Percentiles rank a stretch among this genome's conserved stretches.
Evolutionary conservation across 768 basidiomycete genomes (phyloP).

Genomic region (Phanerodontia chrysosporium): DNA sequence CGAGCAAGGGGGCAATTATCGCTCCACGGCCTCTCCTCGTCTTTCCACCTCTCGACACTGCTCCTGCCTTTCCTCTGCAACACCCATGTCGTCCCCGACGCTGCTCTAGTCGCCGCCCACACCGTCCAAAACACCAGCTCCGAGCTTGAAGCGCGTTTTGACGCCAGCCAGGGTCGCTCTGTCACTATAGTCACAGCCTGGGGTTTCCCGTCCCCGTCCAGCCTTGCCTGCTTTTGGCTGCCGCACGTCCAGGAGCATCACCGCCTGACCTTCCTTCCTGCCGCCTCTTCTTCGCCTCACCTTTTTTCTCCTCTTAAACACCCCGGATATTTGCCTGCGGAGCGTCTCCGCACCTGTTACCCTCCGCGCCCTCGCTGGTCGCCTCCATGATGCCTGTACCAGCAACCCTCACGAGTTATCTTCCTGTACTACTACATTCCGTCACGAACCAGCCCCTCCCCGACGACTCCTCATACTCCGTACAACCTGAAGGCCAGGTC

Average conservation of each 20-base stretch:
- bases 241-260: constrained; percentile 12
- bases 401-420: constrained; percentile 41
- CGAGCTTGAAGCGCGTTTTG: constrained; percentile 12
- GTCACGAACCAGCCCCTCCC: constrained; percentile 51
- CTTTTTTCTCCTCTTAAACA: constrained; percentile 12
- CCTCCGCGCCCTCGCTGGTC: constrained; percentile 5
- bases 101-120: neutral
- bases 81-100: constrained; percentile 6
- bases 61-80: neutral
- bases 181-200: constrained; percentile 13
- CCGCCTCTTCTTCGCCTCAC: constrained; percentile 4
- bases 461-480: constrained; percentile 79
- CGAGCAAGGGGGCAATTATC: neutral
- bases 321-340: neutral
- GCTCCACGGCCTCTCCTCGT: constrained; percentile 1
- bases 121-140: neutral
- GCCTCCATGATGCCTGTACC: constrained; percentile 22
- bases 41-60: neutral
- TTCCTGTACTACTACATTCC: constrained; percentile 66
- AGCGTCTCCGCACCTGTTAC: constrained; percentile 4
- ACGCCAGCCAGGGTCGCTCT: constrained; percentile 5
- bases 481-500: constrained; percentile 87
- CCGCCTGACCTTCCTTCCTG: constrained; percentile 13
- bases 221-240: constrained; percentile 9
- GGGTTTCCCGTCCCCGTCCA: constrained; percentile 9